Conservation (phyloP, 2,329 filamentous ascomycete genomes). For the Aspergillus terreus region DNA sequence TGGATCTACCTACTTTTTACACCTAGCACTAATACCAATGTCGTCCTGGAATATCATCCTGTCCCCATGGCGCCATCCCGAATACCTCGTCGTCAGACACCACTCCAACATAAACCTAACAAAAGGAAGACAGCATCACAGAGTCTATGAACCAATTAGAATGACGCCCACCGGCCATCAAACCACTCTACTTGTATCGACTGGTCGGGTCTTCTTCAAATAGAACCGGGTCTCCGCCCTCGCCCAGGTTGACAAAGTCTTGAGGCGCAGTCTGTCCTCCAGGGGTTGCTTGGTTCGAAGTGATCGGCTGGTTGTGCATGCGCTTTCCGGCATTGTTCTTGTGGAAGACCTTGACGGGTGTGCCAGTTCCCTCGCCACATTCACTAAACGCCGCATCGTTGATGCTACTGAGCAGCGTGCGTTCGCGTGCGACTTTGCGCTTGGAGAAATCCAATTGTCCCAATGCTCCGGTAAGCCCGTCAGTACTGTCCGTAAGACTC, state of each 20-base stretch:
- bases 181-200: constrained; percentile 25
- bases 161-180: background rate
- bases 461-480: constrained; percentile 85
- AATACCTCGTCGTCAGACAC: background rate
- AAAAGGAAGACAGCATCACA: background rate
- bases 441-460: constrained; percentile 77
- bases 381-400: constrained; percentile 67
- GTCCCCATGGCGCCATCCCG: no score
- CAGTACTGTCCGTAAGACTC: constrained; percentile 77
- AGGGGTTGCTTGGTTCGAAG: constrained; percentile 9
- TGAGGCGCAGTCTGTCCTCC: constrained; percentile 62
- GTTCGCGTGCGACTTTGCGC: constrained; percentile 73
- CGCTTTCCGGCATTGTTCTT: constrained; percentile 60
- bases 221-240: constrained; percentile 76
- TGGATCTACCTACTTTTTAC: no score
- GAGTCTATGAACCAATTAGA: background rate
- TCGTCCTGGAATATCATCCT: no score
- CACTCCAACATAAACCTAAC: background rate
- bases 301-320: constrained; percentile 38
- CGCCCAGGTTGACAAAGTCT: constrained; percentile 82
- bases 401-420: constrained; percentile 77
- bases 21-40: no score
- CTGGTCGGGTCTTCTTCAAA: constrained; percentile 61
- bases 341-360: constrained; percentile 67
- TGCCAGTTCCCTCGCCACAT: constrained; percentile 54